A percentile compares a stretch with the other conserved stretches of the same genome.
phyloP scores from a whole-genome alignment of 2,329 filamentous ascomycete species.

The Botrytis pseudocinerea region DNA sequence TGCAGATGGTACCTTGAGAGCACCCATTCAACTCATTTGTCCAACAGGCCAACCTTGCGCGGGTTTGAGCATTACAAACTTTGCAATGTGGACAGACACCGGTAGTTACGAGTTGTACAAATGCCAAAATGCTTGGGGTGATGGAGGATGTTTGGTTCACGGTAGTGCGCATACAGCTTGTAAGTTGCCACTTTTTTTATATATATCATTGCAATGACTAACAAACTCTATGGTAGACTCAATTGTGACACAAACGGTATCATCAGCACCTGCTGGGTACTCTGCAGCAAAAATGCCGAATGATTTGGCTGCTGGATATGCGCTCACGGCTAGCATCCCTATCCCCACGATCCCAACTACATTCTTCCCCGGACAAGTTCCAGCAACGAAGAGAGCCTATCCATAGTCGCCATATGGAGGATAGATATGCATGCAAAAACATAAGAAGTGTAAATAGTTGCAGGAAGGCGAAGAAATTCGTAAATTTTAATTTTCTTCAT shows the following conservation, averaged over 20 bases:
- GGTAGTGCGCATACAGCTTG: slow-evolving; percentile 21
- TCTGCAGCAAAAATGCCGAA: slow-evolving; percentile 26
- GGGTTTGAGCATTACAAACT: slow-evolving; percentile 42
- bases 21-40: slow-evolving; percentile 42
- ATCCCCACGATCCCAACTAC: slow-evolving; percentile 28
- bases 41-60: slow-evolving; percentile 33
- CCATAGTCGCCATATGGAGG: neutral
- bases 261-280: slow-evolving; percentile 23
- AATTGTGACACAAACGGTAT: slow-evolving; percentile 18
- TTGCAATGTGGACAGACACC: slow-evolving; percentile 42
- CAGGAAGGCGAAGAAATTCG: neutral
- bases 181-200: neutral
- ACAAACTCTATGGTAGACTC: slow-evolving; percentile 15
- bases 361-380: slow-evolving; percentile 26
- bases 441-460: neutral
- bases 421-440: neutral
- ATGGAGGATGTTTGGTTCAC: slow-evolving; percentile 19
- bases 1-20: slow-evolving; percentile 38
- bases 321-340: slow-evolving; percentile 21
- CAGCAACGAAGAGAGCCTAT: slow-evolving; percentile 24
- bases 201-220: neutral
- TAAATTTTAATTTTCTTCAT: neutral
- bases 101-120: slow-evolving; percentile 20
- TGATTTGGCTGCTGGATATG: slow-evolving; percentile 22
- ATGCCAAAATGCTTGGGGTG: slow-evolving; percentile 24